phyloP scores from a whole-genome alignment of 257 asterid species.

The Scutellaria baicalensis region DNA sequence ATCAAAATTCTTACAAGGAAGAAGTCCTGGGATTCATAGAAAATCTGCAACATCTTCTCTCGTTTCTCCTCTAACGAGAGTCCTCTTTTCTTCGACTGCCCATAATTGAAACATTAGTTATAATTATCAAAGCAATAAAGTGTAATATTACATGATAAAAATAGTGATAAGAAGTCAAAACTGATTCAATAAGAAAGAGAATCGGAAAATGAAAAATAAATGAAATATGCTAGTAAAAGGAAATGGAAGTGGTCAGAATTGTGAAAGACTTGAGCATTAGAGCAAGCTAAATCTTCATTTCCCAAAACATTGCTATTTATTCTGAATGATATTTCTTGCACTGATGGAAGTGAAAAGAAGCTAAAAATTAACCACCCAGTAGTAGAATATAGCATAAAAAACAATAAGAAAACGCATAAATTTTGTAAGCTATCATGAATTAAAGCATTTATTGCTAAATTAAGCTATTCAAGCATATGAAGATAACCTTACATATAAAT shows the following conservation, averaged over 20 bases:
- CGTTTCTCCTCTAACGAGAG: conserved; percentile 93
- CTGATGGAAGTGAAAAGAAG: neutral
- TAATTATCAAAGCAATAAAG: neutral
- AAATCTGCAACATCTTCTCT: conserved; percentile 88
- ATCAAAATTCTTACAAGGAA: conserved; percentile 66
- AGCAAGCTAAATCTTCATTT: neutral
- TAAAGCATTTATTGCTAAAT: neutral
- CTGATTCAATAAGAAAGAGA: neutral
- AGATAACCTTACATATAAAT: neutral
- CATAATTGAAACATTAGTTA: conserved; percentile 10
- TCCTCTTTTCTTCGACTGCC: conserved; percentile 89
- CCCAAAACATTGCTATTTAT: neutral
- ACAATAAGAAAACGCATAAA: neutral
- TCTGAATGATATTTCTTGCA: neutral
- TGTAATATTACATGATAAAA: neutral
- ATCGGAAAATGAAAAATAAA: conserved; percentile 1
- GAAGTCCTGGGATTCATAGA: conserved; percentile 82
- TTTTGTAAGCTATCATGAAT: neutral
- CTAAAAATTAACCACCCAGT: neutral
- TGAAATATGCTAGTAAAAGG: neutral
- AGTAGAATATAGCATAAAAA: neutral
- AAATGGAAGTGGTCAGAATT: neutral
- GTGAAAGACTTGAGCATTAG: neutral
- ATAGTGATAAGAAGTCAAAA: neutral
- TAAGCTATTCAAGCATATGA: neutral